phyloP scores from a whole-genome alignment of 2,329 filamentous ascomycete species.

The Neoarthrinium moseri region DNA sequence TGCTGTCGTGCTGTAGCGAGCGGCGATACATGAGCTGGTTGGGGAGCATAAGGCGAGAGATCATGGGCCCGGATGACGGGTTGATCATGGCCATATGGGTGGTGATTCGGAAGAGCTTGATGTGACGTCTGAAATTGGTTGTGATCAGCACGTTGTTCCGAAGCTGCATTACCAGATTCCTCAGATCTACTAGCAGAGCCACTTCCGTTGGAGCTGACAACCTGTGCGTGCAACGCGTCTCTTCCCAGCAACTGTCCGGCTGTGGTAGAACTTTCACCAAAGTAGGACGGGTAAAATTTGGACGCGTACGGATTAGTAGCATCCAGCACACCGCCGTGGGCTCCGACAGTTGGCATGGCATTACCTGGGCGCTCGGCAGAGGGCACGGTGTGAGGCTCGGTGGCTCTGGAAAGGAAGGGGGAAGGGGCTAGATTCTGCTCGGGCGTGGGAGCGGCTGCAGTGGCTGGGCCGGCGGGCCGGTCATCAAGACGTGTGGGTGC shows the following conservation, averaged over 20 bases:
- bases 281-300: slow-evolving; percentile 7
- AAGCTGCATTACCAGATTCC: slow-evolving; percentile 36
- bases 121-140: slow-evolving; percentile 30
- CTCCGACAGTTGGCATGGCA: not conserved
- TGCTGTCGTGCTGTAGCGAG: slow-evolving; percentile 45
- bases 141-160: slow-evolving; percentile 32
- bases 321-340: slow-evolving; percentile 6
- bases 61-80: slow-evolving; percentile 73
- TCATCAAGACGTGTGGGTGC: slow-evolving; percentile 34
- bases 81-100: slow-evolving; percentile 45
- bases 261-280: not conserved
- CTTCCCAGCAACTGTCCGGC: slow-evolving; percentile 11
- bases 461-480: slow-evolving; percentile 20
- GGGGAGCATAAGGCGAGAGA: slow-evolving; percentile 70
- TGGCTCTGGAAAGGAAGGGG: not conserved
- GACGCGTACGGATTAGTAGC: slow-evolving; percentile 11
- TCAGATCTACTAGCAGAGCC: slow-evolving; percentile 41
- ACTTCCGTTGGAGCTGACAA: slow-evolving; percentile 36
- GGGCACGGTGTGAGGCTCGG: slow-evolving; percentile 11
- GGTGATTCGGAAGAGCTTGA: slow-evolving; percentile 35
- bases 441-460: slow-evolving; percentile 7
- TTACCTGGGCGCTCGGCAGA: slow-evolving; percentile 15
- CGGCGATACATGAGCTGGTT: slow-evolving; percentile 68
- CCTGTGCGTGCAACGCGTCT: slow-evolving; percentile 24
- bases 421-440: slow-evolving; percentile 11